phyloP scores from a whole-genome alignment of 2,329 filamentous ascomycete species.

The Beauveria australis region DNA sequence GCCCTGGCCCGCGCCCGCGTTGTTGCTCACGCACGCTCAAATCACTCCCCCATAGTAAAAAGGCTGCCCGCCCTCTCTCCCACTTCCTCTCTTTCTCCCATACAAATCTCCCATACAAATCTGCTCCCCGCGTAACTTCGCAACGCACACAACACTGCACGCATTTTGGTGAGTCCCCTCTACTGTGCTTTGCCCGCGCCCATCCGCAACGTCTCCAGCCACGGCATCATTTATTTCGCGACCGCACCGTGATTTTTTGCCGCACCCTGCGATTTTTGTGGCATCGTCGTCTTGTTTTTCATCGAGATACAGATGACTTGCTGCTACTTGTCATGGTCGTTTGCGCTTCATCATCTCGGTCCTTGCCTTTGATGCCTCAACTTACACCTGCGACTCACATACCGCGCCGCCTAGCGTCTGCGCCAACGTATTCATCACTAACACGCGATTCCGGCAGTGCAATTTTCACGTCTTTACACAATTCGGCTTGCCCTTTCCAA shows the following conservation, averaged over 20 bases:
- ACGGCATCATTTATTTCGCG: slow-evolving; percentile 21
- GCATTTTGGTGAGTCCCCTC: slow-evolving; percentile 46
- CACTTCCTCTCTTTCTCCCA: slow-evolving; percentile 51
- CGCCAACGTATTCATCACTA: slow-evolving; percentile 5
- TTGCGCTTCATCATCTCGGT: slow-evolving; percentile 2
- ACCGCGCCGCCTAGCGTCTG: slow-evolving; percentile 1
- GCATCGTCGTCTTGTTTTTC: slow-evolving; percentile 3
- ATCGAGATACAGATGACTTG: background rate
- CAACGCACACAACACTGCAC: slow-evolving; percentile 30
- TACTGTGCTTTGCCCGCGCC: slow-evolving; percentile 26
- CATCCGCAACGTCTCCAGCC: slow-evolving; percentile 22
- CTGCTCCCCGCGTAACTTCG: slow-evolving; percentile 27
- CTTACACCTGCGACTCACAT: background rate
- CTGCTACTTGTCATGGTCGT: background rate
- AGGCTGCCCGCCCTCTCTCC: slow-evolving; percentile 46
- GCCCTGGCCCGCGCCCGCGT: slow-evolving; percentile 19
- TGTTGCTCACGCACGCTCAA: slow-evolving; percentile 35
- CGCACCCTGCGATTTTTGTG: slow-evolving; percentile 8
- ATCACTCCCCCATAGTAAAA: slow-evolving; percentile 60
- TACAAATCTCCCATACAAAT: slow-evolving; percentile 52
- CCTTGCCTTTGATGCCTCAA: slow-evolving; percentile 7
- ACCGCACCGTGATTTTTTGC: slow-evolving; percentile 20
- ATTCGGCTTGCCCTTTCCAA: slow-evolving; percentile 7
- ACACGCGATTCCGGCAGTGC: slow-evolving; percentile 11
- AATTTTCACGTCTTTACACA: slow-evolving; percentile 6